A percentile compares a stretch with the other conserved stretches of the same genome.
phyloP scores from a whole-genome alignment of 305 asterid species.

The Salvia sclarea region DNA sequence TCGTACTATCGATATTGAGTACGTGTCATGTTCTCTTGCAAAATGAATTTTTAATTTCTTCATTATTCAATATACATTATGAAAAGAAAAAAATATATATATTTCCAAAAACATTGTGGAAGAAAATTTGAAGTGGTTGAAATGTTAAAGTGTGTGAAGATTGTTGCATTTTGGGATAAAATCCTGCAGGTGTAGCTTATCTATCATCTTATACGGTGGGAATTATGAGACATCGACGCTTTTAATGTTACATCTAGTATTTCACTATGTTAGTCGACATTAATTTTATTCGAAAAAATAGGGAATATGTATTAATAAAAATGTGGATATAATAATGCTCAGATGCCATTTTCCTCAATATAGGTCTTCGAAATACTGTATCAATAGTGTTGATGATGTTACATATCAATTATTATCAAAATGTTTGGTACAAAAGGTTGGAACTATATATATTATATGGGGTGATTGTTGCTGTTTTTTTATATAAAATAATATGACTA shows the following conservation, averaged over 20 bases:
- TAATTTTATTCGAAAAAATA: background rate
- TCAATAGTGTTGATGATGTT: background rate
- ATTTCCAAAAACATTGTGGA: background rate
- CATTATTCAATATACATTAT: background rate
- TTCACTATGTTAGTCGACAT: no score
- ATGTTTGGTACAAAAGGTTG: background rate
- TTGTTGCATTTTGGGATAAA: slow-evolving; percentile 7
- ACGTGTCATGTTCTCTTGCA: background rate
- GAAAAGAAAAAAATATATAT: no score
- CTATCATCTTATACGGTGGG: background rate
- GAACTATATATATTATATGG: slow-evolving; percentile 3
- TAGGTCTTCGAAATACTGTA: background rate
- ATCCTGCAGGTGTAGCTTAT: background rate
- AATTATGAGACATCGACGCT: no score
- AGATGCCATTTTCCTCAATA: background rate
- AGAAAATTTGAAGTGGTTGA: slow-evolving; percentile 1
- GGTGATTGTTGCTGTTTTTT: background rate
- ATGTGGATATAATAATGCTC: slow-evolving; percentile 4
- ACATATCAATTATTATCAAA: slow-evolving; percentile 8
- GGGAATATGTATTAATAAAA: background rate
- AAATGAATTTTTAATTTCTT: no score
- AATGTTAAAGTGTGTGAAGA: slow-evolving; percentile 5
- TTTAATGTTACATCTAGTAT: no score
- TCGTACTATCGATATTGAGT: background rate
- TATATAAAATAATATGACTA: background rate